Conservation (phyloP, 2,329 filamentous ascomycete species). For the Plenodomus lindquistii region DNA sequence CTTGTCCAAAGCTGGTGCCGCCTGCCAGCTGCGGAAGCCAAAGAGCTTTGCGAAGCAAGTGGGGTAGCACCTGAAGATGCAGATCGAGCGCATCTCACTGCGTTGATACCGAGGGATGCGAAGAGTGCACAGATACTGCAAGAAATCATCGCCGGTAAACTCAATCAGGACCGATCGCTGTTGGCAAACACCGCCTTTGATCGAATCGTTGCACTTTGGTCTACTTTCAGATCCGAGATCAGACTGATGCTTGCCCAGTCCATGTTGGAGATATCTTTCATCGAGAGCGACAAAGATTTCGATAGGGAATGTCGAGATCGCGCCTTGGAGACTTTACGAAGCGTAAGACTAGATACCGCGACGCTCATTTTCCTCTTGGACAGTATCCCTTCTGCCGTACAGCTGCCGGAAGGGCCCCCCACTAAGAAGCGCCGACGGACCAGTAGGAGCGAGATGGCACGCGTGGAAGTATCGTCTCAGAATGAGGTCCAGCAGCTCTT, state of each 20-base stretch:
- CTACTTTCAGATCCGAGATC: constrained; percentile 66
- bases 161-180: constrained; percentile 52
- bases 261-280: constrained; percentile 65
- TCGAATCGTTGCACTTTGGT: constrained; percentile 73
- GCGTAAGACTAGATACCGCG: constrained; percentile 72
- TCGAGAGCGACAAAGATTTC: constrained; percentile 33
- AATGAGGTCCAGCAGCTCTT: constrained; percentile 69
- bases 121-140: constrained; percentile 62
- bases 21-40: constrained; percentile 57
- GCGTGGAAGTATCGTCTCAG: constrained; percentile 64
- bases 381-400: constrained; percentile 72
- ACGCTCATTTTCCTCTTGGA: constrained; percentile 74
- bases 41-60: constrained; percentile 55
- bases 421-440: constrained; percentile 79
- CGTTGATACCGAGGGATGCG: constrained; percentile 59
- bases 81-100: constrained; percentile 57
- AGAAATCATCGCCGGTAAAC: constrained; percentile 52
- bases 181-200: constrained; percentile 69
- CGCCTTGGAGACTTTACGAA: constrained; percentile 72
- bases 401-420: constrained; percentile 71
- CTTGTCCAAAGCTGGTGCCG: constrained; percentile 70
- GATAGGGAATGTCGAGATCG: constrained; percentile 53
- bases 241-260: constrained; percentile 64
- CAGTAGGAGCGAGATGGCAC: constrained; percentile 71
- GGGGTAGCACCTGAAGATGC: constrained; percentile 53